phyloP scores from a whole-genome alignment of 768 basidiomycete genomes.

The Termitomyces bulborhizus region DNA sequence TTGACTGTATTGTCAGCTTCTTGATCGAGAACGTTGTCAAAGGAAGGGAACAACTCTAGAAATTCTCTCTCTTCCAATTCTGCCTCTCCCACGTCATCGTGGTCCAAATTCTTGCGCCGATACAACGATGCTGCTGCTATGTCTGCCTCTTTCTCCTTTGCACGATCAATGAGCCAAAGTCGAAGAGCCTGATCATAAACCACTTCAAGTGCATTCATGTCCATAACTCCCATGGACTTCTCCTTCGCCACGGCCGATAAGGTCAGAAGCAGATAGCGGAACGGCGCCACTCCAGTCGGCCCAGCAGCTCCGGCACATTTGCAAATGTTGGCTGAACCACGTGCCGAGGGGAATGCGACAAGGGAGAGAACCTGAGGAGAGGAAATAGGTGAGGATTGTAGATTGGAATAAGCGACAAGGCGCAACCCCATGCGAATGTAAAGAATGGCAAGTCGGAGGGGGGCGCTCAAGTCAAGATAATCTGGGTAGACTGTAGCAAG shows the following conservation, averaged over 20 bases:
- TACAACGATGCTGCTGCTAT: conserved; percentile 72
- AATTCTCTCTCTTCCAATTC: conserved; percentile 85
- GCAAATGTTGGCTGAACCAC: conserved; percentile 32
- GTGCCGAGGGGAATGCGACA: conserved; percentile 49
- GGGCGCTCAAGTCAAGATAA: conserved; percentile 62
- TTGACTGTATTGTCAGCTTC: conserved; percentile 9
- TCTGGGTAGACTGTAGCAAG: conserved; percentile 62
- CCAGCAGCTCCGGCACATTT: conserved; percentile 17
- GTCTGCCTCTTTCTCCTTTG: conserved; percentile 58
- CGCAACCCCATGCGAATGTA: conserved; percentile 71
- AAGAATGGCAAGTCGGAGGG: conserved; percentile 61
- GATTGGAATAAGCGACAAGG: conserved; percentile 25
- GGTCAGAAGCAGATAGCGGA: conserved; percentile 38
- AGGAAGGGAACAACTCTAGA: conserved; percentile 78
- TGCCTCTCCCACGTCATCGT: conserved; percentile 56
- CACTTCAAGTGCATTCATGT: conserved; percentile 33
- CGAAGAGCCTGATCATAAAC: conserved; percentile 65
- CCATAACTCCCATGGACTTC: conserved; percentile 31
- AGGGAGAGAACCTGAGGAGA: conserved; percentile 25
- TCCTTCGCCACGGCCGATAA: conserved; percentile 44
- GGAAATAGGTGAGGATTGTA: conserved; percentile 16
- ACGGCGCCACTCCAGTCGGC: conserved; percentile 25
- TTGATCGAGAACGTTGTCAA: conserved; percentile 51
- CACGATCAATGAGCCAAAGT: conserved; percentile 82
- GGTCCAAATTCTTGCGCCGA: conserved; percentile 48